A percentile compares a stretch with the other conserved stretches of the same genome.
phyloP scores from a whole-genome alignment of 78 protist species.

The Chrysochromulina parva region DNA sequence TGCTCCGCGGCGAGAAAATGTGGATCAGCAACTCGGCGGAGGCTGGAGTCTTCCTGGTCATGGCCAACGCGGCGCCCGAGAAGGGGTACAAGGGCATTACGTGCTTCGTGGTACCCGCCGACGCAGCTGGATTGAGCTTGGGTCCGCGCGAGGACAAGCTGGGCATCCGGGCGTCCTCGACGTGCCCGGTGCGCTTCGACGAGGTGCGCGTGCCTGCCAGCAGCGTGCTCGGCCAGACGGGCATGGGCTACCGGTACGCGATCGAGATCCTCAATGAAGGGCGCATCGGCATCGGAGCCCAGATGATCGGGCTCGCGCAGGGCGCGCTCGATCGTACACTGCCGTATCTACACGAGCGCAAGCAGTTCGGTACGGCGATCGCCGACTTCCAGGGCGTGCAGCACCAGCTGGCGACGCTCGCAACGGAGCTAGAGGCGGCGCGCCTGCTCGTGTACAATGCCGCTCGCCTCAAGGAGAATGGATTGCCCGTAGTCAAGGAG shows the following conservation, averaged over 20 bases:
- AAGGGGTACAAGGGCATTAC: conserved; percentile 92
- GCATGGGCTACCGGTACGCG: conserved; percentile 92
- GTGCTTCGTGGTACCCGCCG: conserved; percentile 80
- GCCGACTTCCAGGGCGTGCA: conserved; percentile 51
- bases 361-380: conserved; percentile 80
- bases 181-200: conserved; percentile 84
- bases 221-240: conserved; percentile 73
- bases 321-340: conserved; percentile 87
- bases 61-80: conserved; percentile 82
- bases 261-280: conserved; percentile 93
- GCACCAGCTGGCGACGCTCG: neutral
- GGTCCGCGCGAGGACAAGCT: conserved; percentile 28
- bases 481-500: conserved; percentile 70
- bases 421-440: conserved; percentile 45
- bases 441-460: conserved; percentile 89
- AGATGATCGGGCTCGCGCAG: conserved; percentile 92
- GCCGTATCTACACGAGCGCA: conserved; percentile 76
- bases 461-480: conserved; percentile 80
- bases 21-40: conserved; percentile 93
- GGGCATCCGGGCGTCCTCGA: conserved; percentile 89
- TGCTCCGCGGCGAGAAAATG: conserved; percentile 85
- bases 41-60: conserved; percentile 89
- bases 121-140: conserved; percentile 76
- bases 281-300: conserved; percentile 96
- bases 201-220: conserved; percentile 40